phyloP scores from a whole-genome alignment of 2,329 filamentous ascomycete species.

The Xylaria sp. region DNA sequence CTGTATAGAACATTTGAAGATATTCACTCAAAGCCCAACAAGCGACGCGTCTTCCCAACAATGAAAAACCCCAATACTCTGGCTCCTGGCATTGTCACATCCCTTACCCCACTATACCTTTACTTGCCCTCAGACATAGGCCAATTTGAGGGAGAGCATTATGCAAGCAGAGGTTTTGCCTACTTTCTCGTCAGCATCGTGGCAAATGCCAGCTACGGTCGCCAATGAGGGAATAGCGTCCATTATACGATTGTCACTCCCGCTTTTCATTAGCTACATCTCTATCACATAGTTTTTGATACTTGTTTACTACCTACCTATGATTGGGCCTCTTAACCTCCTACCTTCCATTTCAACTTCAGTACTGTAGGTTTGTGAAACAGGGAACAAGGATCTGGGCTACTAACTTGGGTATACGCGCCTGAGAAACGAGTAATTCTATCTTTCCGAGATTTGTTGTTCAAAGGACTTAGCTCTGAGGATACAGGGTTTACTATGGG shows the following conservation, averaged over 20 bases:
- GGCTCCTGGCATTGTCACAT: conserved; percentile 14
- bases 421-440: not conserved
- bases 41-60: not conserved
- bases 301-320: too few relatives aligned
- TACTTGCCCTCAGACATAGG: conserved; percentile 10
- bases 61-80: not conserved
- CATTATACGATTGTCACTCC: not conserved
- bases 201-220: not conserved
- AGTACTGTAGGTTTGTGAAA: not conserved
- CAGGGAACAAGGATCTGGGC: not conserved
- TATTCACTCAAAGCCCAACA: not conserved
- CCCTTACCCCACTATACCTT: conserved; percentile 27
- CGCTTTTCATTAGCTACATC: not conserved
- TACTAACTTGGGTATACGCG: not conserved
- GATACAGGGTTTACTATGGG: not conserved
- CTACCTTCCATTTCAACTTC: not conserved
- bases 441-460: not conserved
- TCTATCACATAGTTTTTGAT: not conserved
- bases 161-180: conserved; percentile 12
- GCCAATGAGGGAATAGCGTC: not conserved
- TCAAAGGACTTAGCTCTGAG: not conserved
- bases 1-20: conserved; percentile 7
- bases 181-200: conserved; percentile 21
- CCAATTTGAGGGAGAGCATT: conserved; percentile 7
- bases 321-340: not conserved